phyloP scores from a whole-genome alignment of 371 early-diverging fungal genomes.

The Mucor ambiguus region DNA sequence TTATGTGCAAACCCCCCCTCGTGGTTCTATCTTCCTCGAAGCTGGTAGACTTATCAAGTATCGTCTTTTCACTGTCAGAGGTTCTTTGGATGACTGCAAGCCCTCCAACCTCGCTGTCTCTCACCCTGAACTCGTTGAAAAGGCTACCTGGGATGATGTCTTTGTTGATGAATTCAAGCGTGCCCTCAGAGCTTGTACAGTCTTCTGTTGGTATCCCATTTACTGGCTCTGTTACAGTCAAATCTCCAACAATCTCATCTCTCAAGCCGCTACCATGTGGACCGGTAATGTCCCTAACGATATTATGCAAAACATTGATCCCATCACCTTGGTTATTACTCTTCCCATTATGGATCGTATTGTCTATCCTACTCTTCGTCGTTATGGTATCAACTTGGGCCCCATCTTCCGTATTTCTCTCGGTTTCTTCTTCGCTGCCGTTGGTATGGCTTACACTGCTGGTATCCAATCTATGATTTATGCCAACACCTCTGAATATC shows the following conservation, averaged over 20 bases:
- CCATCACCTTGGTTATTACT: slow-evolving; percentile 65
- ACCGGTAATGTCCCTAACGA: slow-evolving; percentile 68
- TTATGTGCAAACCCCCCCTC: slow-evolving; percentile 65
- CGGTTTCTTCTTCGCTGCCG: slow-evolving; percentile 72
- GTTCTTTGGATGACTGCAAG: slow-evolving; percentile 43
- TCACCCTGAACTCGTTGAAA: slow-evolving; percentile 37
- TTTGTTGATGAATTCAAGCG: slow-evolving; percentile 74
- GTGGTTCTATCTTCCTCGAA: slow-evolving; percentile 57
- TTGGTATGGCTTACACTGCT: slow-evolving; percentile 75
- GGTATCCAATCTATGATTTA: slow-evolving; percentile 74
- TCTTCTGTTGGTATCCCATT: slow-evolving; percentile 73
- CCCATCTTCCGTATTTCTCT: slow-evolving; percentile 72
- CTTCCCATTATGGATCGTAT: slow-evolving; percentile 74
- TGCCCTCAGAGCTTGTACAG: slow-evolving; percentile 68
- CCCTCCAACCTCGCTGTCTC: slow-evolving; percentile 35
- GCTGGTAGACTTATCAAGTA: slow-evolving; percentile 32
- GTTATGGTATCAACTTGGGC: slow-evolving; percentile 63
- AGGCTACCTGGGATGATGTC: slow-evolving; percentile 66
- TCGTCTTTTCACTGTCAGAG: slow-evolving; percentile 29
- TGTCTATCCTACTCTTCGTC: slow-evolving; percentile 70
- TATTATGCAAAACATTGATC: slow-evolving; percentile 67
- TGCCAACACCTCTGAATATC: slow-evolving; percentile 37
- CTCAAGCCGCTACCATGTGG: slow-evolving; percentile 72
- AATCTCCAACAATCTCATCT: slow-evolving; percentile 77
- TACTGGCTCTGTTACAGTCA: slow-evolving; percentile 82